A percentile compares a stretch with the other conserved stretches of the same genome.
phyloP scores from a whole-genome alignment of 352 stramenopile genomes.

The Globisporangium recalcitrans region DNA sequence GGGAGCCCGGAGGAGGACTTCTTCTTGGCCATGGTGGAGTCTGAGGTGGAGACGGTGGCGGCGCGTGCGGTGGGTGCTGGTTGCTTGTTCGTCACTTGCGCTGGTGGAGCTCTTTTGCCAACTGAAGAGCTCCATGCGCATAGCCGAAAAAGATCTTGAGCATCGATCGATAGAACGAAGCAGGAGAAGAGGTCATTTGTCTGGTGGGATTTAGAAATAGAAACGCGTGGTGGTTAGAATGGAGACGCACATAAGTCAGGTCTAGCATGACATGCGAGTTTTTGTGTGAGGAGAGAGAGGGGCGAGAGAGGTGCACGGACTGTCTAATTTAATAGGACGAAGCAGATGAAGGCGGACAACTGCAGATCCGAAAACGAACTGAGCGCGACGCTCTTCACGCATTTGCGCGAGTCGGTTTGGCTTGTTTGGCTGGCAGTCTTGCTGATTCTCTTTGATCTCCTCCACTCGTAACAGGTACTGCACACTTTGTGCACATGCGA shows the following conservation, averaged over 20 bases:
- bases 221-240: not conserved
- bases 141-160: constrained; percentile 3
- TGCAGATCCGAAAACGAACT: not conserved
- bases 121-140: constrained; percentile 2
- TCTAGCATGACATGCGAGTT: not conserved
- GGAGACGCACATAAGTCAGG: not conserved
- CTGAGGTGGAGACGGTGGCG: not conserved
- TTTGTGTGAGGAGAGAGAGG: not conserved
- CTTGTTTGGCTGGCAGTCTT: too few relatives aligned
- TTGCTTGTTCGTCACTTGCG: not conserved
- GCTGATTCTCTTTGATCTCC: not conserved
- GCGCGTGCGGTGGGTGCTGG: not conserved
- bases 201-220: not conserved
- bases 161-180: too few relatives aligned
- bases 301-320: not conserved
- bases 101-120: constrained; percentile 10
- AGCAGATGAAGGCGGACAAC: not conserved
- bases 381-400: not conserved
- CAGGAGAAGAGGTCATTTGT: too few relatives aligned
- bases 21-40: constrained; percentile 14
- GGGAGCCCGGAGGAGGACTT: constrained; percentile 7
- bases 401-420: not conserved
- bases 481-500: too few relatives aligned
- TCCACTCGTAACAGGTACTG: not conserved
- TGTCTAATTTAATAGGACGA: not conserved